Base-by-base conservation (phyloP, 768 basidiomycete genomes). In the Amanita pseudoporphyria region DNA sequence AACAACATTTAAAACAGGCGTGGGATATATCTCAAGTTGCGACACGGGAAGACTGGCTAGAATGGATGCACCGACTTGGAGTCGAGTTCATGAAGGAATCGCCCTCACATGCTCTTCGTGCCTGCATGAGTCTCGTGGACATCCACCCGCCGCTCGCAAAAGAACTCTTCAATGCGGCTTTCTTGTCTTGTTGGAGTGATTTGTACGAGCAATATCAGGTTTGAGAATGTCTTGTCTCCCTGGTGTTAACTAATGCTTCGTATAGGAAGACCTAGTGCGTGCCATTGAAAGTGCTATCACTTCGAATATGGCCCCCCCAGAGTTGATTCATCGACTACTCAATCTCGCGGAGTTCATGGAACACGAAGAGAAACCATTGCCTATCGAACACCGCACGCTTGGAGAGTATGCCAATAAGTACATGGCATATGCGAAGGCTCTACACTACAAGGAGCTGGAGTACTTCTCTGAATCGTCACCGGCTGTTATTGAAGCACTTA, bases 311-410 rank as follows among this genome's bases (percentile, higher is more conserved):
- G 82, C 89, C 3, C 90, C 93, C 2, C 76, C 89, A 1, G 95
- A 98, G 41, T 74, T 98, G 24, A 87, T 95, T 16, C 90, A 96
- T 62, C 79, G 89, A 21, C 69, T 98, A 13, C 76, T 99, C 49
- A 93, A 93, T 64, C 76, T 98, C 21, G 93, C 93, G 3, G 96
- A 99, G 62, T 98, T 98, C 64, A 95, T 98, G 89, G 96, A 98
- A 64, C 95, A 97, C 57, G 94, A 98, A 65, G 96, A 98, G 60
- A 95, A 95, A 60, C 78, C 88, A 0, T 72, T 98, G 1, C 92
- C 92, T 1, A 96, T 98, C 53, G 92, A 96, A 57, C 84, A 93
- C 57, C 79, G 89, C 45, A 90, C 88, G 10, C 78, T 98, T 12
- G 96, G 95, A 32, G 89, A 93, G 59, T 92, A 94, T 60, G 93